Evolutionary conservation across 768 basidiomycete species (phyloP), one percentile per base, ranked within the genome.

Genomic region (Asterophora lycoperdoides): DNA sequence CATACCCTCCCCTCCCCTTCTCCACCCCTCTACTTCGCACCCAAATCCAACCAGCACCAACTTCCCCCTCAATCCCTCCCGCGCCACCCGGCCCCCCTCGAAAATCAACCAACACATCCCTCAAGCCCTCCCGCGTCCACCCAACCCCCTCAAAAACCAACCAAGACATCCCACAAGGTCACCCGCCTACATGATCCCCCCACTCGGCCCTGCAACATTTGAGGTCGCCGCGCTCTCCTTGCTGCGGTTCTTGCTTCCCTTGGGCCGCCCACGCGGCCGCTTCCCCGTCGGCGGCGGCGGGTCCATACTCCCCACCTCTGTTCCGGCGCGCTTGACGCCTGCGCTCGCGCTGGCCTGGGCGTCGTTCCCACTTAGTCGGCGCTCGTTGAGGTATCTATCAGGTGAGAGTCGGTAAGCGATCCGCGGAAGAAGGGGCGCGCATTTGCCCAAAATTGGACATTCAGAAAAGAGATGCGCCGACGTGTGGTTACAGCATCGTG

Each of bases 191-290:
- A 55, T 40, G 15, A 37, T 39, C 18, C 54, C 48, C 19, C 47
- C 33, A 30, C 49, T 34, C 2, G 40, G 33, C 18, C 45, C 36
- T 2, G 45, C 36, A 23, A 23, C 23, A 23, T 23, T 23, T 8
- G 15, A 14, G 6, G 30, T 28, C 14, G n/a, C n/a, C 6, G 37
- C 52, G 14, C 46, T 47, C 18, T 51, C 54, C n/a, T 57, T 62
- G 37, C 43, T 45, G 30, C 64, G 65, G 52, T 84, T 86, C 64
- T 83, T 85, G 61, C 84, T 87, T 2, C 85, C 85, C 57, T 81
- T 83, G 29, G 84, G 84, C 8, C 84, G 67, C 20, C 84, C 84
- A 36, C 84, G 69, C 0, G 84, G 80, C 11, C 83, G 65, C 53
- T 84, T 86, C 6, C 60, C 62, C 13, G 57, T 56, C 20, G 54